Evolutionary conservation across 805 yeast species (phyloP).

Genomic region (Suhomyces sp.): DNA sequence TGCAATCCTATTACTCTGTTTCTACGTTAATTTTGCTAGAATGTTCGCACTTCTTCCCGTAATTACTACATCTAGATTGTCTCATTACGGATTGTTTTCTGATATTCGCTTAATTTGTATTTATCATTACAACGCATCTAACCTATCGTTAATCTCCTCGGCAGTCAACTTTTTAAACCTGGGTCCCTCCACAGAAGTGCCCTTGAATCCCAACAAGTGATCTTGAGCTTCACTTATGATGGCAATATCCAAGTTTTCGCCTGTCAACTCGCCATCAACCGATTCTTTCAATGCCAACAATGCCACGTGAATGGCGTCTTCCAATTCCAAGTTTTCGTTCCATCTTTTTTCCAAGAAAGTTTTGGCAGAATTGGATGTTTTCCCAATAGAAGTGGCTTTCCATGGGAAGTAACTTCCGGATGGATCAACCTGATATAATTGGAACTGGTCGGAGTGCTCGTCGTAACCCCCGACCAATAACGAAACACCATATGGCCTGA

Average conservation of each 20-base stretch:
- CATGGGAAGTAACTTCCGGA: constrained; percentile 97
- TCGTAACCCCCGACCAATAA: constrained; percentile 93
- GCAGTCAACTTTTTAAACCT: constrained; percentile 79
- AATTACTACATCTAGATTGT: too few species aligned
- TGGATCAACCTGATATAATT: constrained; percentile 95
- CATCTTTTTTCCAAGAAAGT: constrained; percentile 96
- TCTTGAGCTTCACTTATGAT: constrained; percentile 82
- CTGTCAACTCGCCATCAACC: constrained; percentile 96
- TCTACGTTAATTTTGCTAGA: too few species aligned
- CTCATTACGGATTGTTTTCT: too few species aligned
- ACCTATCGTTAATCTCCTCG: constrained; percentile 93
- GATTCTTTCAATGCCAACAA: constrained; percentile 90
- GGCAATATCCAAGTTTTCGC: constrained; percentile 91
- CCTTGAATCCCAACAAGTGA: constrained; percentile 78
- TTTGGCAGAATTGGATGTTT: constrained; percentile 93
- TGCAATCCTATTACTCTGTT: too few species aligned
- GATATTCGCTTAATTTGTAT: not conserved
- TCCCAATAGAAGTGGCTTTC: constrained; percentile 99
- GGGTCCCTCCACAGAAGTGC: constrained; percentile 83
- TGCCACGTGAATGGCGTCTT: constrained; percentile 97
- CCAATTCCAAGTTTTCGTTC: constrained; percentile 95
- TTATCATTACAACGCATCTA: constrained; percentile 69
- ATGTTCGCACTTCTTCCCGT: too few species aligned
- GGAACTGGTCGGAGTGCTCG: constrained; percentile 62
- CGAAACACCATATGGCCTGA: constrained; percentile 97